Evolutionary conservation across 257 asterid genomes (phyloP).

Genomic region (Scutellaria baicalensis): DNA sequence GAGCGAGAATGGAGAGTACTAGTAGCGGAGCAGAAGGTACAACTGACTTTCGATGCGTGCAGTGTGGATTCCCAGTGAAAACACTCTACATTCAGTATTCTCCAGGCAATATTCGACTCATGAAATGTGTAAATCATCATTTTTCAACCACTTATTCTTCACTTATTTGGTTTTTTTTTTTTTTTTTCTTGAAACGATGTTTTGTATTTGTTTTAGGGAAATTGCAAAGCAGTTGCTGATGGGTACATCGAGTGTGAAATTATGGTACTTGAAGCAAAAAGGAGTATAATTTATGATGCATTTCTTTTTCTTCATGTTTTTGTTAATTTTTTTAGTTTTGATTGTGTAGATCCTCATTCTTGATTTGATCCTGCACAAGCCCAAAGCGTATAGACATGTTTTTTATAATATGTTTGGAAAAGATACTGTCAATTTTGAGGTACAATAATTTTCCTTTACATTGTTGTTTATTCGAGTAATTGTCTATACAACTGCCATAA

Average conservation of each 20-base stretch:
- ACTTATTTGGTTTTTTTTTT: not conserved
- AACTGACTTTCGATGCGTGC: conserved; percentile 45
- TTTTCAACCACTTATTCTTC: not conserved
- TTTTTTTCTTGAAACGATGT: not conserved
- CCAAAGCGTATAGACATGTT: conserved; percentile 74
- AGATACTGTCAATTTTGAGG: conserved; percentile 42
- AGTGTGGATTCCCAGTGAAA: conserved; percentile 55
- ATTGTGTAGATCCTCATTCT: conserved; percentile 56
- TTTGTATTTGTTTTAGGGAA: conserved; percentile 30
- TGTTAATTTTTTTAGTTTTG: not conserved
- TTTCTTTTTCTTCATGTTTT: not conserved
- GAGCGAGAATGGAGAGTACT: conserved; percentile 25
- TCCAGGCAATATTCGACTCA: conserved; percentile 89
- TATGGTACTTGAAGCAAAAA: conserved; percentile 44
- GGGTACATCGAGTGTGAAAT: conserved; percentile 90
- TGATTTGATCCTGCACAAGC: conserved; percentile 89
- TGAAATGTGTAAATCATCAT: conserved; percentile 54
- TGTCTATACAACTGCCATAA: not conserved
- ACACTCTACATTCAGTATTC: conserved; percentile 79
- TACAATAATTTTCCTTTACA: conserved; percentile 1
- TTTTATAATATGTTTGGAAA: conserved; percentile 56
- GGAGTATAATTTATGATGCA: not conserved
- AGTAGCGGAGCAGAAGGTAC: conserved; percentile 13
- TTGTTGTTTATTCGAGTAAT: not conserved
- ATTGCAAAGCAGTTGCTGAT: conserved; percentile 71